Conservation (phyloP, 441 rosid species). For the Adansonia madagascariensis region DNA sequence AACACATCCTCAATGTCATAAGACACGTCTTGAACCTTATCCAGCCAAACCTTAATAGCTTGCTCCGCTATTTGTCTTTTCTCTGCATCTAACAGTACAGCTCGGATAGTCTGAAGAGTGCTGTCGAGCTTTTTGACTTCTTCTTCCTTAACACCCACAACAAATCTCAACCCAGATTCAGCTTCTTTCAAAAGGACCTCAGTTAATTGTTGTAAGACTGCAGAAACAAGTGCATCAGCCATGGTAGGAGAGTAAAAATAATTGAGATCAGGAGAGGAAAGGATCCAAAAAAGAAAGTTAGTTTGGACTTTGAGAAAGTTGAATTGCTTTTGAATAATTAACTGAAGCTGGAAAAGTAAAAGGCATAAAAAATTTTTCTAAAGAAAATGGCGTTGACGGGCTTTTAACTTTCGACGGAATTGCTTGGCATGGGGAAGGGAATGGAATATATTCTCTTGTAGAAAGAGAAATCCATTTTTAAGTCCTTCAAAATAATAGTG, state of each 20-base stretch:
- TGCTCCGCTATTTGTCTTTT: constrained; percentile 14
- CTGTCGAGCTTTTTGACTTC: constrained; percentile 7
- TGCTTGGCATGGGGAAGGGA: no score
- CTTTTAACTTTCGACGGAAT: no score
- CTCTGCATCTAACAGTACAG: constrained; percentile 19
- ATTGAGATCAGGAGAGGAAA: neutral
- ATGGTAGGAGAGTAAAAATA: neutral
- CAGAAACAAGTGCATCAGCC: constrained; percentile 24
- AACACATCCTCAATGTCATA: constrained; percentile 21
- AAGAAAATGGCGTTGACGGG: no score
- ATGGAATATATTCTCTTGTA: no score
- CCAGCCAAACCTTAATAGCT: neutral
- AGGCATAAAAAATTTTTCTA: no score
- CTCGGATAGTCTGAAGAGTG: constrained; percentile 6
- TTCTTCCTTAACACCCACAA: neutral
- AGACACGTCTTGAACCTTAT: constrained; percentile 4
- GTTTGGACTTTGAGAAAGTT: no score
- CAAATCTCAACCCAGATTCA: neutral
- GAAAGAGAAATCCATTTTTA: no score
- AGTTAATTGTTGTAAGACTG: neutral
- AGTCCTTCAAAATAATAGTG: no score
- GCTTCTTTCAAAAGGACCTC: neutral
- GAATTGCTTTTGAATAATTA: no score
- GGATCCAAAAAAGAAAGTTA: no score
- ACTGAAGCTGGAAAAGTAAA: no score